Conservation (phyloP, 331 rosid genomes). For the Cydonia oblonga region DNA sequence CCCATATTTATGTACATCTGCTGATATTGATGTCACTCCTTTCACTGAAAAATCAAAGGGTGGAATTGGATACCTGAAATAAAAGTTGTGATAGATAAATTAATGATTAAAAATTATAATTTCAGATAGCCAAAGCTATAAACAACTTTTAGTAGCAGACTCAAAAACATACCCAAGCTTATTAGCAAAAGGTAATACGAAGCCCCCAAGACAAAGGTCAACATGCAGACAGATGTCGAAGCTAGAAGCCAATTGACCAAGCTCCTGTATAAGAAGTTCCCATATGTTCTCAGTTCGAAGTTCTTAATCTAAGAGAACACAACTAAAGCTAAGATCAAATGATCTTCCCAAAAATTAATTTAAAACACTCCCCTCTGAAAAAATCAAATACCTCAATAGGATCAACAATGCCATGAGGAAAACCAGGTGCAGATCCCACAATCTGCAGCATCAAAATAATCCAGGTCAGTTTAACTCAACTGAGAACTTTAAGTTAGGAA, state of each 20-base stretch:
- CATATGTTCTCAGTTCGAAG: constrained; percentile 8
- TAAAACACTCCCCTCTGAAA: background rate
- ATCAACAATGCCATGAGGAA: constrained; percentile 92
- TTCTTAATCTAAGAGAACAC: constrained; percentile 5
- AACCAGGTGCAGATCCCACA: constrained; percentile 98
- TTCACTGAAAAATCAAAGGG: constrained; percentile 79
- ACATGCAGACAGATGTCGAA: constrained; percentile 81
- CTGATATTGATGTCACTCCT: constrained; percentile 94
- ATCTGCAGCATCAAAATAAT: constrained; percentile 42
- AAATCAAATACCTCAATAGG: constrained; percentile 58
- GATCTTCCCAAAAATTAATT: background rate
- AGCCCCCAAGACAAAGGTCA: constrained; percentile 94
- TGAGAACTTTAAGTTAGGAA: constrained; percentile 10
- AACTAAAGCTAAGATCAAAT: constrained; percentile 12
- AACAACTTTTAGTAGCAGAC: background rate
- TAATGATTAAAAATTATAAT: background rate
- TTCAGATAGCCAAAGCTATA: background rate
- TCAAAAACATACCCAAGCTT: constrained; percentile 67
- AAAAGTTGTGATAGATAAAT: background rate
- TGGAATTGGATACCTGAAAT: constrained; percentile 68
- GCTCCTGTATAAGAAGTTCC: constrained; percentile 51
- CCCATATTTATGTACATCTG: constrained; percentile 93
- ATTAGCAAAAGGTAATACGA: constrained; percentile 83
- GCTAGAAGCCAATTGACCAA: constrained; percentile 75
- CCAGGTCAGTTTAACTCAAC: constrained; percentile 16